Conservation (phyloP, 2,329 filamentous ascomycete species). For the Monosporascus ibericus region DNA sequence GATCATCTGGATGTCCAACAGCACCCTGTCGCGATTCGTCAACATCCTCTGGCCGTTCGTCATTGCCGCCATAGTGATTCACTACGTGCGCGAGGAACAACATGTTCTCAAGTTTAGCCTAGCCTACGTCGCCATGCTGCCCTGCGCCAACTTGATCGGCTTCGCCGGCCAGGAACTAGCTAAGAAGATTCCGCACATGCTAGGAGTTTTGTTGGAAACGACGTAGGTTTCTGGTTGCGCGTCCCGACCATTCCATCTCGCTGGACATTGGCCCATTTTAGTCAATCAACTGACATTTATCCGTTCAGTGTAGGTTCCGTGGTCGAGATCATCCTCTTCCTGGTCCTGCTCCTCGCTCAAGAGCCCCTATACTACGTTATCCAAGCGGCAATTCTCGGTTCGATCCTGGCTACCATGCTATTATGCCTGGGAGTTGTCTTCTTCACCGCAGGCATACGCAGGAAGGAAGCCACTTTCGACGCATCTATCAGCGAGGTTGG, state of each 20-base stretch:
- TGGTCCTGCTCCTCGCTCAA: slow-evolving; percentile 54
- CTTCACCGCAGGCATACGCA: slow-evolving; percentile 64
- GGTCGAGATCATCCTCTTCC: slow-evolving; percentile 79
- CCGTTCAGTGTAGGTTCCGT: slow-evolving; percentile 56
- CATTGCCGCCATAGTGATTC: slow-evolving; percentile 62
- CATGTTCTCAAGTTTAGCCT: slow-evolving; percentile 62
- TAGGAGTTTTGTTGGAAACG: slow-evolving; percentile 57
- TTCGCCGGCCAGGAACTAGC: slow-evolving; percentile 69
- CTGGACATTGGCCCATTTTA: slow-evolving; percentile 4
- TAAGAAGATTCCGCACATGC: slow-evolving; percentile 68
- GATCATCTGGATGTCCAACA: slow-evolving; percentile 59
- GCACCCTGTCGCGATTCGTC: slow-evolving; percentile 55
- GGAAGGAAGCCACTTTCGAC: slow-evolving; percentile 65
- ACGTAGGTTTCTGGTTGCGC: slow-evolving; percentile 33
- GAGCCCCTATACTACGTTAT: slow-evolving; percentile 61
- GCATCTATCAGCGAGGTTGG: slow-evolving; percentile 74
- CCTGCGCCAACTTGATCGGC: slow-evolving; percentile 68
- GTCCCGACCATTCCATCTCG: slow-evolving; percentile 13
- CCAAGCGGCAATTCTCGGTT: slow-evolving; percentile 76
- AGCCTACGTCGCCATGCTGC: slow-evolving; percentile 72
- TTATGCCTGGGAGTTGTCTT: slow-evolving; percentile 78
- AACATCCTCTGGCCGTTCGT: slow-evolving; percentile 73
- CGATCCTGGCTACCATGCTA: slow-evolving; percentile 74
- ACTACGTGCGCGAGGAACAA: slow-evolving; percentile 32
- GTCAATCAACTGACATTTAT: neutral